A percentile compares a stretch with the other conserved stretches of the same genome.
phyloP scores from a whole-genome alignment of 2,329 filamentous ascomycete genomes.

The Dactylellina haptotyla region DNA sequence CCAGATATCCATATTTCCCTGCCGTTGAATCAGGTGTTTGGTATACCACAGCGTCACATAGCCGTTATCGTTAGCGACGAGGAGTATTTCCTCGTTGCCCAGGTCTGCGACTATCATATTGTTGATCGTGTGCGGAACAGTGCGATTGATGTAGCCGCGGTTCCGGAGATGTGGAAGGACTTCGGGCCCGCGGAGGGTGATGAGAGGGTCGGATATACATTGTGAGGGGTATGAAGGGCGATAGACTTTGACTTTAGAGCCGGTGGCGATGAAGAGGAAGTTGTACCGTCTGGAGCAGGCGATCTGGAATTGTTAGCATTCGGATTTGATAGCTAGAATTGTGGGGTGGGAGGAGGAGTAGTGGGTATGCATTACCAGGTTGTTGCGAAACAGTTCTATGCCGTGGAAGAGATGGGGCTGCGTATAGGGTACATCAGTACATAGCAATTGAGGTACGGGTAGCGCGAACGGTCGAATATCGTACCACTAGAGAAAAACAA shows the following conservation, averaged over 20 bases:
- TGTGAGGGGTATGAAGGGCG: slow-evolving; percentile 66
- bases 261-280: slow-evolving; percentile 68
- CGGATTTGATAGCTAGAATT: not conserved
- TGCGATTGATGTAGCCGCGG: slow-evolving; percentile 67
- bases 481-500: no score
- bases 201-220: slow-evolving; percentile 65
- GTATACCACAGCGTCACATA: slow-evolving; percentile 78
- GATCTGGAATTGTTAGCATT: slow-evolving; percentile 43
- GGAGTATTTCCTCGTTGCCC: slow-evolving; percentile 74
- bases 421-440: slow-evolving; percentile 8
- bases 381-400: slow-evolving; percentile 42
- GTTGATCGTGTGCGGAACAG: slow-evolving; percentile 72
- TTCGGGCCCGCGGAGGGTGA: slow-evolving; percentile 66
- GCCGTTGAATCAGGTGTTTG: slow-evolving; percentile 59
- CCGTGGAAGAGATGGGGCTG: slow-evolving; percentile 21
- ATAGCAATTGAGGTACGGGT: not conserved
- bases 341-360: not conserved
- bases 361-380: slow-evolving; percentile 25
- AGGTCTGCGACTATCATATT: slow-evolving; percentile 75
- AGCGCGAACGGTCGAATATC: no score
- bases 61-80: slow-evolving; percentile 77
- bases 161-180: slow-evolving; percentile 60
- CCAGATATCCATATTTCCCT: slow-evolving; percentile 60
- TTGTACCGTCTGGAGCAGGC: slow-evolving; percentile 58
- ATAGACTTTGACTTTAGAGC: slow-evolving; percentile 69